Evolutionary conservation across 345 rosid species (phyloP).

Genomic region (Adansonia digitata): DNA sequence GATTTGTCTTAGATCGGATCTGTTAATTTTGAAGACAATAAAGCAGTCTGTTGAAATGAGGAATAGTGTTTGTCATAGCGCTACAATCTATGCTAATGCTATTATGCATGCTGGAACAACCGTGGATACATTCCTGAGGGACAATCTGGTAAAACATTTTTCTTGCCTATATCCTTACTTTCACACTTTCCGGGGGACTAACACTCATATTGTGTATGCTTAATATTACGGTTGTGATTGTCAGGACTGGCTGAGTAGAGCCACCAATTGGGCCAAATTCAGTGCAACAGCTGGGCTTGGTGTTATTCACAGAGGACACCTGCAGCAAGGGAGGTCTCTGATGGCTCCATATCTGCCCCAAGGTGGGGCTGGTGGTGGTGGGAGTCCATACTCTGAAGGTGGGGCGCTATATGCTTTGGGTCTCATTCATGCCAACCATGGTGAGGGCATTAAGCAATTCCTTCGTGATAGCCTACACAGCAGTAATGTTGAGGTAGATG

Average conservation of each 20-base stretch:
- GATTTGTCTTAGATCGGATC: conserved; percentile 63
- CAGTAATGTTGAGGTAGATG: conserved; percentile 78
- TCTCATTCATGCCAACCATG: conserved; percentile 97
- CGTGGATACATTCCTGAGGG: conserved; percentile 93
- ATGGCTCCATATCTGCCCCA: conserved; percentile 99
- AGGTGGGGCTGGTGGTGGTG: conserved; percentile 93
- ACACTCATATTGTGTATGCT: conserved; percentile 3
- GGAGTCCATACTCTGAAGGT: conserved; percentile 97
- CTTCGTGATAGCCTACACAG: conserved; percentile 88
- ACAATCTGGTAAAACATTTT: conserved; percentile 57
- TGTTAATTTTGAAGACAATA: conserved; percentile 83
- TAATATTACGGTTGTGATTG: conserved; percentile 12
- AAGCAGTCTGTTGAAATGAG: conserved; percentile 98
- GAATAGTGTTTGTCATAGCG: conserved; percentile 97
- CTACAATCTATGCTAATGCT: conserved; percentile 96
- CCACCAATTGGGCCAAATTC: conserved; percentile 98
- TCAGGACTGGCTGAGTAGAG: conserved; percentile 99
- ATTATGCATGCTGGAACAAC: conserved; percentile 99
- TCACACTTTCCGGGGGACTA: neutral
- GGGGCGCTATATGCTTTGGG: conserved; percentile 97
- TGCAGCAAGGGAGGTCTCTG: conserved; percentile 92
- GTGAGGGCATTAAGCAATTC: conserved; percentile 96
- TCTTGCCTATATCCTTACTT: conserved; percentile 8
- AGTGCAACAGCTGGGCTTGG: conserved; percentile 99
- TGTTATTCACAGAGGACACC: conserved; percentile 94